Evolutionary conservation across 768 basidiomycete species (phyloP), one percentile per base, ranked within the genome.

Genomic region (Leccinum pellstonianum): DNA sequence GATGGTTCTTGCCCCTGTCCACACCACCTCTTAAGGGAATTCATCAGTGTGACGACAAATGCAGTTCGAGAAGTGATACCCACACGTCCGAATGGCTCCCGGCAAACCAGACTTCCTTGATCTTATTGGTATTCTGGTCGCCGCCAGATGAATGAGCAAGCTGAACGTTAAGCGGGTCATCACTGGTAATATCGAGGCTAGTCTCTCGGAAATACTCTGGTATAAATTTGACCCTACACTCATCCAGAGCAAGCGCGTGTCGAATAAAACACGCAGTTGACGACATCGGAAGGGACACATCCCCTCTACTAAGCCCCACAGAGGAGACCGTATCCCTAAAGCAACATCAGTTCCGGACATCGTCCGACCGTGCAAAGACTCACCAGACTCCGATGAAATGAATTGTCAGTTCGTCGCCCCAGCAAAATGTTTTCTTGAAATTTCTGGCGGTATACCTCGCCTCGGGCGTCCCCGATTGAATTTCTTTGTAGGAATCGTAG

Each of bases 211-310:
- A 51, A 51, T 51, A 31, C 21, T 51, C 50, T 27, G 50, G 50
- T n/a, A 31, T 25, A 8, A 51, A 51, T 3, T 51, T 51, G n/a
- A 51, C 50, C 29, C 50, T 17, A 25, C 25, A 29, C 10, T 51
- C 50, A 14, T 51, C 50, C 5, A 51, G 50, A 51, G 50, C 29
- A 10, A 51, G 50, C 10, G 50, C 50, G 3, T 51, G 50, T 9
- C 50, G 27, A 5, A 51, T 29, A 6, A 4, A 11, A 15, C n/a
- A 2, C n/a, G 84, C 83, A 9, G 79, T 81, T 4, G 75, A 78
- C 0, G 81, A 80, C 67, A 85, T 86, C 0, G 85, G 84, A 2
- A 85, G 73, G 4, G 62, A 65, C 3, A 80, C 73, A 43, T 75
- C 77, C 3, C 79, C 58, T 51, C 54, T 79, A 54, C 84, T 73